These are phyloP conservation scores for Pythium sukuiense DNA, from an alignment of 352 stramenopile genomes.

Conservation along the genomic window DNA sequence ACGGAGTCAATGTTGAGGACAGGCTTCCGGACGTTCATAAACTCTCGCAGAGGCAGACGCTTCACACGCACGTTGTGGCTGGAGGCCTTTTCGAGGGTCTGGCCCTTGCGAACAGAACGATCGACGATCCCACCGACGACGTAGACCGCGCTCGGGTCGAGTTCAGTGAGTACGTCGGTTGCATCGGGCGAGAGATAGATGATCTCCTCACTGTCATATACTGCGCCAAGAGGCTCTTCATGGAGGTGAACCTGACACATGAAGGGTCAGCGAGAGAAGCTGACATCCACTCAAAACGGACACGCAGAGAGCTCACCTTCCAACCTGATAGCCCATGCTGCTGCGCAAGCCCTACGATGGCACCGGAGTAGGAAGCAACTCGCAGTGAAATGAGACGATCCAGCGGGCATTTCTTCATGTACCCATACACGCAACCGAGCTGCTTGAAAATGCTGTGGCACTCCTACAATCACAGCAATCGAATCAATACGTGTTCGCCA, in stretches of 20 bases:
- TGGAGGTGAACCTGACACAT: constrained; percentile 32
- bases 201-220: constrained; percentile 53
- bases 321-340: constrained; percentile 52
- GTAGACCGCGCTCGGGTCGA: constrained; percentile 63
- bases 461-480: constrained; percentile 38
- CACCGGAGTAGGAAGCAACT: constrained; percentile 45
- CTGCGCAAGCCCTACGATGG: constrained; percentile 33
- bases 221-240: constrained; percentile 42
- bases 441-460: constrained; percentile 82
- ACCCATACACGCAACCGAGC: constrained; percentile 72
- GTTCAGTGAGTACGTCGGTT: constrained; percentile 47
- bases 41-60: constrained; percentile 68
- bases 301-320: constrained; percentile 42
- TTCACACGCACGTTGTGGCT: constrained; percentile 32
- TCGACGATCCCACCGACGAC: constrained; percentile 86
- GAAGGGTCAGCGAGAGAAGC: too few species aligned
- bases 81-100: constrained; percentile 34
- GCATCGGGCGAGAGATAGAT: constrained; percentile 87
- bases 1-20: constrained; percentile 84
- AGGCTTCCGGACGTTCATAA: constrained; percentile 54
- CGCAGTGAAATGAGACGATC: constrained; percentile 62
- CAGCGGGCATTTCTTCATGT: constrained; percentile 69
- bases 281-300: too few species aligned
- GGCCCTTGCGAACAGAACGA: constrained; percentile 74
- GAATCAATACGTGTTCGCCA: not conserved